Conservation (phyloP, 371 early-diverging fungal species). For the Lichtheimia hyalospora region DNA sequence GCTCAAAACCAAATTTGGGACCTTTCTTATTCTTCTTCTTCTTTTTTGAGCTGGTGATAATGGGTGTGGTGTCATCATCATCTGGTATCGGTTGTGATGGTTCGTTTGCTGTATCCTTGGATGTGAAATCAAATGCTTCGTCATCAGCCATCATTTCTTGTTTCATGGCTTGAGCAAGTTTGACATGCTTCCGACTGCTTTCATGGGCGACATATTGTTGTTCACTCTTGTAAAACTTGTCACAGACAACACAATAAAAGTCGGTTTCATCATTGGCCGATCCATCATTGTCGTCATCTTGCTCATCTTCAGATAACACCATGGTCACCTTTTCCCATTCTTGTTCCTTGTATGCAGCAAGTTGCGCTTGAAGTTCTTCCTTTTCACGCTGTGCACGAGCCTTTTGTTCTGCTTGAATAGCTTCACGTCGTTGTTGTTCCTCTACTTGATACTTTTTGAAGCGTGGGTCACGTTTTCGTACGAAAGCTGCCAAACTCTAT, state of each 20-base stretch:
- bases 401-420: conserved; percentile 54
- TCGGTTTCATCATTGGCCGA: conserved; percentile 39
- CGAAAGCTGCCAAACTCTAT: conserved; percentile 53
- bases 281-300: conserved; percentile 43
- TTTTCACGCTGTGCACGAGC: conserved; percentile 52
- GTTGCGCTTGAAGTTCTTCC: conserved; percentile 48
- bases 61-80: conserved; percentile 28
- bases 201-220: conserved; percentile 79
- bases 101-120: conserved; percentile 16
- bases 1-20: conserved; percentile 30
- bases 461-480: conserved; percentile 82
- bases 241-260: conserved; percentile 81
- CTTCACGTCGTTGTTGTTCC: conserved; percentile 51
- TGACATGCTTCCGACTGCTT: conserved; percentile 73
- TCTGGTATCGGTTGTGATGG: conserved; percentile 4
- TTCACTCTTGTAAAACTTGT: conserved; percentile 75
- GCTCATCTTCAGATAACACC: conserved; percentile 11
- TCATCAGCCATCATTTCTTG: conserved; percentile 69
- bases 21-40: conserved; percentile 42
- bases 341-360: conserved; percentile 56
- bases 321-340: conserved; percentile 65
- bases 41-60: conserved; percentile 20
- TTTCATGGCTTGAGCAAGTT: conserved; percentile 63
- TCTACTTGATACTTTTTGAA: conserved; percentile 56
- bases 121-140: conserved; percentile 34